Evolutionary conservation across 225 moss, liverwort and hornwort genomes (phyloP), one percentile per base, ranked within the genome.

Genomic region (Bryum argenteum): DNA sequence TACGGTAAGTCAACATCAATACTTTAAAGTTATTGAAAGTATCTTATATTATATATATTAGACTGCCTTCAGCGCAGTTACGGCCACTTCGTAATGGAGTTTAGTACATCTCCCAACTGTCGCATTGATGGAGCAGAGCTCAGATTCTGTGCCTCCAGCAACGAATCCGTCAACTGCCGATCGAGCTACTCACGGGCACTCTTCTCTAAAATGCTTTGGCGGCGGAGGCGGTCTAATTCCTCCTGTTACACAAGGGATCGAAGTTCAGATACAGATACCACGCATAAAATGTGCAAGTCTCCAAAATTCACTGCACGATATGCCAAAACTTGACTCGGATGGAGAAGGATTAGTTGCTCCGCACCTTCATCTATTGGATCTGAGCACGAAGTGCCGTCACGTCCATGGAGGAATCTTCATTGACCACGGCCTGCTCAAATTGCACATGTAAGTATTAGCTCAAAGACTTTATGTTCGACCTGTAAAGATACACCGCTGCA

Each of bases 151-250:
- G 84, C 82, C 59, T 91, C 89, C 10, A 75, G 10, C 1, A 91
- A 52, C 71, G 87, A 82, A 26, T 82, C 75, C 77, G 84, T 72
- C 76, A 93, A 55, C 77, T 93, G 87, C 37, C 66, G 56, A 54
- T 89, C 82, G 33, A 93, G 57, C 66, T 77, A 73, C 70, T 79
- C 81, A 62, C 73, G 74, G 54, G 71, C 54, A 17, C 26, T 58
- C 16, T 71, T 77, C 64, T 93, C 86, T 5, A 89, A 87, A 38
- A 90, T 84, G 58, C 91, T 91, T 38, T 91, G 93, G 19, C 90
- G 89, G 9, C 96, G 90, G 63, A 93, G 72, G 2, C 96, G 93
- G 48, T 43, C 43, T 11, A 43, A 11, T 11, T 43, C 43, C 43
- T 43, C 43, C 43, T 43, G 11, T 43, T 43, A 43, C 11, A 43